Conservation (phyloP, 495 filamentous ascomycete species). For the Staphylotrichum tortipilum region DNA sequence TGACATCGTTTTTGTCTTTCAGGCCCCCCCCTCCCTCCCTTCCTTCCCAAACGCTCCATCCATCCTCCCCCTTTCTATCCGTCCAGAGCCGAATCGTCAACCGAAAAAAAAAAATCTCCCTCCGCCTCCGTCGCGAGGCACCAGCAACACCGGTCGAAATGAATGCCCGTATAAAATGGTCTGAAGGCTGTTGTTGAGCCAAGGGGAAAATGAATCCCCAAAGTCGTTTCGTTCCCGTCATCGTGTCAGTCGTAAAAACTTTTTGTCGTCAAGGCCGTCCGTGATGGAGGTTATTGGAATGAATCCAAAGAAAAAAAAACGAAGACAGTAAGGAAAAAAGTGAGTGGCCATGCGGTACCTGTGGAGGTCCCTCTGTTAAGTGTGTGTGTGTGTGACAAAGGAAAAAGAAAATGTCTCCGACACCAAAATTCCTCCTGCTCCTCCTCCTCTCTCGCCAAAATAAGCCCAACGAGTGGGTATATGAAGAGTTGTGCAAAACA, state of each 20-base stretch:
- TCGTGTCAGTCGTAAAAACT: slow-evolving; percentile 5
- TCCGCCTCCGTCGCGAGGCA: not conserved
- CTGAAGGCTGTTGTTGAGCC: no score
- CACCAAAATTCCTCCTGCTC: no score
- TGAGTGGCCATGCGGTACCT: not conserved
- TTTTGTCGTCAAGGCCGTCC: slow-evolving; percentile 8
- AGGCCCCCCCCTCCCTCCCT: slow-evolving; percentile 5
- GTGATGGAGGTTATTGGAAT: not conserved
- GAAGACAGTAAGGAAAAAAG: not conserved
- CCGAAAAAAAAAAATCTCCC: not conserved
- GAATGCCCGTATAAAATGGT: not conserved
- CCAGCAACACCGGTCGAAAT: not conserved
- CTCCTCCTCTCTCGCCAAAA: not conserved
- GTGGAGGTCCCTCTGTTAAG: no score
- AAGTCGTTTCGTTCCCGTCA: slow-evolving; percentile 2
- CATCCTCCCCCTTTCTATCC: no score
- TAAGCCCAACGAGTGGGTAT: slow-evolving; percentile 1
- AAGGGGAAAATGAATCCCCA: no score
- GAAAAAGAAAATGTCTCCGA: slow-evolving; percentile 2
- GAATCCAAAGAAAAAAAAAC: not conserved
- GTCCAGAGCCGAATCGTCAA: no score
- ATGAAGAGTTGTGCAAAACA: not conserved
- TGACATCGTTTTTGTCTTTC: slow-evolving; percentile 8
- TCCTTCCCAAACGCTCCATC: slow-evolving; percentile 6
- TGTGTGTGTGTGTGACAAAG: no score